Evolutionary conservation across 148 eudicot genomes (phyloP).

Genomic region (Nepenthes gracilis): DNA sequence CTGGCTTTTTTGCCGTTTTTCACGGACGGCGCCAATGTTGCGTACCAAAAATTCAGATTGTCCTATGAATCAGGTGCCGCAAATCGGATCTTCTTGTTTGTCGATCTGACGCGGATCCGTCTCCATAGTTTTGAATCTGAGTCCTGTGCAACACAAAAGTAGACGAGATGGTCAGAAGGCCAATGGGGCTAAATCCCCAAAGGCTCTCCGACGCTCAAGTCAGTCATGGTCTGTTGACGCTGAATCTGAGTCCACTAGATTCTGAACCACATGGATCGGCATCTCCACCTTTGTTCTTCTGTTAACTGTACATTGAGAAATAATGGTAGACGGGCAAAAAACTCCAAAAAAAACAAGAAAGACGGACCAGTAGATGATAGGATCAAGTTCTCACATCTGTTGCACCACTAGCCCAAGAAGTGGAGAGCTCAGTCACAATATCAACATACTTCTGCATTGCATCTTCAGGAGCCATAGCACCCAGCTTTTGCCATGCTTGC

Average conservation of each 20-base stretch:
- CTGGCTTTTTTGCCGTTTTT: too few species aligned
- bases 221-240: too few species aligned
- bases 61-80: too few species aligned
- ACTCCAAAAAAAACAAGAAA: slow-evolving; percentile 3
- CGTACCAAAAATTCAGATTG: too few species aligned
- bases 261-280: slow-evolving; percentile 29
- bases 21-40: too few species aligned
- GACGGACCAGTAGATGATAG: background rate
- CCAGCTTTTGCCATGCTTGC: slow-evolving; percentile 99
- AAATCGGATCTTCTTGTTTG: too few species aligned
- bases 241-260: slow-evolving; percentile 60
- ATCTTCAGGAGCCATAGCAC: slow-evolving; percentile 98
- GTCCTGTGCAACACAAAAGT: too few species aligned
- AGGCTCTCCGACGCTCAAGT: too few species aligned
- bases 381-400: slow-evolving; percentile 37
- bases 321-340: background rate
- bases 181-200: too few species aligned
- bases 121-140: too few species aligned
- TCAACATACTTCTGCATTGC: slow-evolving; percentile 95
- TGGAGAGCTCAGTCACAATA: slow-evolving; percentile 66
- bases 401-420: slow-evolving; percentile 69
- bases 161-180: too few species aligned
- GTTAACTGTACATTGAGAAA: slow-evolving; percentile 10
- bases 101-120: too few species aligned
- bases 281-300: slow-evolving; percentile 49